A percentile compares a stretch with the other conserved stretches of the same genome.
These are phyloP conservation scores for Microsporum audouinii DNA, from an alignment of 2,329 filamentous ascomycete species.

Conservation along the genomic window DNA sequence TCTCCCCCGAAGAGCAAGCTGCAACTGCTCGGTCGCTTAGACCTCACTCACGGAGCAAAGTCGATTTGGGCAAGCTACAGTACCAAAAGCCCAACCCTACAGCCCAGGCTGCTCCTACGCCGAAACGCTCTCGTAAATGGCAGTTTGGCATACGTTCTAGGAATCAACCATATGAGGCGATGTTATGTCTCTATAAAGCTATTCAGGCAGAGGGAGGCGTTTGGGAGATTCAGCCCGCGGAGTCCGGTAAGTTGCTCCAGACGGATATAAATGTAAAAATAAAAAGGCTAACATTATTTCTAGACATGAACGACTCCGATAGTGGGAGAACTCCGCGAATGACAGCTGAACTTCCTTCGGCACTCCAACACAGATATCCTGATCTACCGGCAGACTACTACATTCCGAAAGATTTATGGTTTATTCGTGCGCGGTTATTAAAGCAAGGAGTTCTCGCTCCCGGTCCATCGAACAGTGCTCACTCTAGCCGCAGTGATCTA, in stretches of 20 bases:
- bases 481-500: constrained; percentile 32
- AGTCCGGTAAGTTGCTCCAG: constrained; percentile 24
- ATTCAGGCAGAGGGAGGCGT: constrained; percentile 76
- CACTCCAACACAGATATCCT: constrained; percentile 35
- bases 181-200: constrained; percentile 90
- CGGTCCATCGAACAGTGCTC: constrained; percentile 28
- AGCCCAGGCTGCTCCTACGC: constrained; percentile 38
- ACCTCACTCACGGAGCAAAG: constrained; percentile 64
- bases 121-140: constrained; percentile 71
- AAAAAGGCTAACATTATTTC: background rate
- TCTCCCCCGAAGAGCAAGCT: constrained; percentile 59
- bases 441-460: constrained; percentile 62
- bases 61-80: constrained; percentile 53
- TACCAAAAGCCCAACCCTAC: constrained; percentile 45
- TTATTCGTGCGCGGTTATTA: constrained; percentile 79
- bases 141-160: constrained; percentile 94
- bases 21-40: constrained; percentile 71
- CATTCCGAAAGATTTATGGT: constrained; percentile 89
- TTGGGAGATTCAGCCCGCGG: constrained; percentile 54
- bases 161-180: constrained; percentile 86
- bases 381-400: constrained; percentile 52
- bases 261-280: background rate
- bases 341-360: constrained; percentile 26
- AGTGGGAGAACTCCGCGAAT: constrained; percentile 28
- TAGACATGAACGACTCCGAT: constrained; percentile 21